Percentiles rank a stretch among this genome's conserved stretches.
These are phyloP conservation scores for Malus sieversii DNA, from an alignment of 306 rosid species.

Conservation along the genomic window DNA sequence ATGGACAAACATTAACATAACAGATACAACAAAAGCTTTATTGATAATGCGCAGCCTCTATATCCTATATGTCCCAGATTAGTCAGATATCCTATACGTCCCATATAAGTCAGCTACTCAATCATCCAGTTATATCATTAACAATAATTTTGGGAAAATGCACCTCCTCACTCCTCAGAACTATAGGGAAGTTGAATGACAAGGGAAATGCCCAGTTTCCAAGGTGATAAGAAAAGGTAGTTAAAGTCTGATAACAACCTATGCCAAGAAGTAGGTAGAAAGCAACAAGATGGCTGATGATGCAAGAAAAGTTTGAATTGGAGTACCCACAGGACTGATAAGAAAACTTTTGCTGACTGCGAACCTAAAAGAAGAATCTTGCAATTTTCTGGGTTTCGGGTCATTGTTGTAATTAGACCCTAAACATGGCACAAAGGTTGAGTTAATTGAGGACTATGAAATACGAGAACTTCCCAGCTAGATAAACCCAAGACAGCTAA, in stretches of 20 bases:
- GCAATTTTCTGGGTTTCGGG: slow-evolving; percentile 19
- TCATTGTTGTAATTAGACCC: slow-evolving; percentile 21
- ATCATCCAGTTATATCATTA: too few species aligned
- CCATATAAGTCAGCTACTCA: neutral
- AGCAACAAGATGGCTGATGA: neutral
- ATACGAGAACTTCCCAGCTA: slow-evolving; percentile 40
- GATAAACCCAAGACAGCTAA: slow-evolving; percentile 41
- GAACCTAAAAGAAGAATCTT: slow-evolving; percentile 38
- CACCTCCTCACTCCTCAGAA: too few species aligned
- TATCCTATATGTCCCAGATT: neutral
- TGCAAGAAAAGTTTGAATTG: neutral
- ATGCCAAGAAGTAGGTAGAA: neutral
- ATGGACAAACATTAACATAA: neutral
- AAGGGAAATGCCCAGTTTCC: neutral
- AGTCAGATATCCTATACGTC: too few species aligned
- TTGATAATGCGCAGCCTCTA: neutral
- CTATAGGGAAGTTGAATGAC: neutral
- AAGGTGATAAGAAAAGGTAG: neutral
- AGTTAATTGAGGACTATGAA: slow-evolving; percentile 32
- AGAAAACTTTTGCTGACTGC: slow-evolving; percentile 3
- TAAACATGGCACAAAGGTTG: slow-evolving; percentile 36
- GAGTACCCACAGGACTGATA: neutral
- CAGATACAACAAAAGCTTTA: neutral
- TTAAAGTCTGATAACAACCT: neutral
- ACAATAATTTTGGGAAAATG: too few species aligned